These are phyloP conservation scores for Thelephora aurantiotincta DNA, from an alignment of 768 basidiomycete genomes.

Conservation along the genomic window DNA sequence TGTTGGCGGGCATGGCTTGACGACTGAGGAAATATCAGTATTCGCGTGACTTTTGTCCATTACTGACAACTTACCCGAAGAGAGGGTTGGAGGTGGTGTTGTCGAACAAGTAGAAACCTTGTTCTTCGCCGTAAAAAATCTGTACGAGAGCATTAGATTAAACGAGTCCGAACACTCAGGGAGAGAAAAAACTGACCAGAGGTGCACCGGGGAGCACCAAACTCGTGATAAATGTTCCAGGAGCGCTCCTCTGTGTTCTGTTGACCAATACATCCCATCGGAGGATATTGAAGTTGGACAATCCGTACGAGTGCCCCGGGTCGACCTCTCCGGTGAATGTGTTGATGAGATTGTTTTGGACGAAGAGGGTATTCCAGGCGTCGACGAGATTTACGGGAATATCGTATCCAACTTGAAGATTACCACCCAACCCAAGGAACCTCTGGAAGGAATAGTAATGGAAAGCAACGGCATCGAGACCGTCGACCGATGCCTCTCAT, in stretches of 20 bases:
- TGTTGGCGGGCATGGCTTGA: conserved; percentile 78
- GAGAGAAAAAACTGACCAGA: conserved; percentile 34
- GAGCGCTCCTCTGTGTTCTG: conserved; percentile 60
- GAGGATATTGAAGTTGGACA: conserved; percentile 94
- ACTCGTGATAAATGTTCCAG: conserved; percentile 67
- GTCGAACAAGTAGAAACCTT: conserved; percentile 78
- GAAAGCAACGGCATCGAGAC: conserved; percentile 73
- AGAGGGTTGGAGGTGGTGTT: conserved; percentile 84
- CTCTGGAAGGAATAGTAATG: too few species aligned
- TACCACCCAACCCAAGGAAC: too few species aligned
- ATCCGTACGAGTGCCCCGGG: too few species aligned
- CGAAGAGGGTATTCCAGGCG: too few species aligned
- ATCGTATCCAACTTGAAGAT: too few species aligned
- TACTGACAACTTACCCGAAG: conserved; percentile 43
- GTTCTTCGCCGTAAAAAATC: conserved; percentile 85
- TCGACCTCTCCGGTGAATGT: conserved; percentile 35
- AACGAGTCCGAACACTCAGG: conserved; percentile 3
- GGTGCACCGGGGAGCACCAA: conserved; percentile 82
- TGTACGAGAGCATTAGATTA: conserved; percentile 17
- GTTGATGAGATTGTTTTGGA: conserved; percentile 82
- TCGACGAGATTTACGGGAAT: too few species aligned
- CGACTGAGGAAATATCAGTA: conserved; percentile 33
- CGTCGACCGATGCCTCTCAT: conserved; percentile 44
- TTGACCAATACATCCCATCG: conserved; percentile 85
- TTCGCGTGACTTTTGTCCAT: not conserved